Conservation (phyloP, 306 rosid species). For the Prunus salicina region DNA sequence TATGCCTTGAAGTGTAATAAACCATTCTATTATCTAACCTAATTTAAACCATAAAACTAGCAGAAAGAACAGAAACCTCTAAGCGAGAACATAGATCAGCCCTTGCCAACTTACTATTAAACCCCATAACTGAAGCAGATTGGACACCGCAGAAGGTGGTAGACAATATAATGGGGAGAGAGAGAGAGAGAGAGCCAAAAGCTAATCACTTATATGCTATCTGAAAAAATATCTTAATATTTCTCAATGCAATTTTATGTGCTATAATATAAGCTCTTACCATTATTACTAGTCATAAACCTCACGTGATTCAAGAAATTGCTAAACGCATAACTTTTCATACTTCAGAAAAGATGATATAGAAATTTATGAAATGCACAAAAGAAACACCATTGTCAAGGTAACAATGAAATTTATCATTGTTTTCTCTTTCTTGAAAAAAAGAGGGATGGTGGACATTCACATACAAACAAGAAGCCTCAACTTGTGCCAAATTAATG, state of each 20-base stretch:
- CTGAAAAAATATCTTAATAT: neutral
- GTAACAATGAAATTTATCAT: neutral
- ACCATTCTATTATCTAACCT: neutral
- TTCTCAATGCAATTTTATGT: no score
- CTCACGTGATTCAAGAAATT: neutral
- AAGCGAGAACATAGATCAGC: neutral
- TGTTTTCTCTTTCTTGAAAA: neutral
- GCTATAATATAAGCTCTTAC: neutral
- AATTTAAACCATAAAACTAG: neutral
- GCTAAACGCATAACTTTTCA: neutral
- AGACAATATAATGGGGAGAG: no score
- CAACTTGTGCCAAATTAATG: neutral
- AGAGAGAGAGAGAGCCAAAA: neutral
- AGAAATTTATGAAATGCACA: conserved; percentile 1
- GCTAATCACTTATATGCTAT: neutral
- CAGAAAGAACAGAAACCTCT: no score
- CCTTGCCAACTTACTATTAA: neutral
- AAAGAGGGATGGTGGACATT: neutral
- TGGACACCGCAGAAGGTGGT: neutral
- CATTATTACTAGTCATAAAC: neutral
- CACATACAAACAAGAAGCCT: neutral
- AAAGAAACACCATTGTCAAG: neutral
- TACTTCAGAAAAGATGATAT: neutral
- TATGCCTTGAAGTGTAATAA: neutral
- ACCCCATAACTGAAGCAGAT: neutral